Base-by-base conservation (phyloP, 129 eudicot species). In the Daucus carota region DNA sequence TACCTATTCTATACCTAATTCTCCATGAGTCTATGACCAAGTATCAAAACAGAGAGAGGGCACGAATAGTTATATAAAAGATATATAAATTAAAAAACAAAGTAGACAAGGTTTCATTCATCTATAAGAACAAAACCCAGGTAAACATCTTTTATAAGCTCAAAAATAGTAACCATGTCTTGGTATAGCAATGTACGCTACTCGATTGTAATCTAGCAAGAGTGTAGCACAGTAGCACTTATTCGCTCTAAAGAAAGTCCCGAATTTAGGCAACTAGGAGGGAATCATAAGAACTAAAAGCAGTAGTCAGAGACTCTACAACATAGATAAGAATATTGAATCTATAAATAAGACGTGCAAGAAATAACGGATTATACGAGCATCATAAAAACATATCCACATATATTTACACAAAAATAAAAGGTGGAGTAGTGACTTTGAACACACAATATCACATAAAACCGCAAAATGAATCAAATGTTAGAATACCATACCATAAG, bases 401-500 rank as follows among this genome's bases (percentile, higher is more conserved):
- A 62, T 28, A 29, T 62, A 62, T 7, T 8, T 24, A 11, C 66
- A 59, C 31, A 24, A 26, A 12, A 10, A 24, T 26, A 26, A 24
- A n/a, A 57, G 10, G 57, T n/a, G n/a, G n/a, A n/a, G n/a, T n/a
- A n/a, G n/a, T n/a, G n/a, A 20, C 24, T n/a, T 1, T 5, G 26
- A 28, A 18, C 18, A 11, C 7, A 60, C 73, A 77, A 5, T 42
- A 36, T 28, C 42, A 66, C 50, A 45, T 28, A 80, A 48, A 50
- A 48, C 3, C 1, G 32, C 75, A 73, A 73, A 70, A 50, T 2
- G n/a, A 65, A 60, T 24, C 6, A 12, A 45, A 60, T 18, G n/a
- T 57, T 14, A 44, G 20, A 57, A 70, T 48, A 70, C 33, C 82
- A 73, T 92, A 92, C 98, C 98, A 86, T 92, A 92, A 34, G 98